Evolutionary conservation across 768 basidiomycete species (phyloP).

Genomic region (Suillus paluster): DNA sequence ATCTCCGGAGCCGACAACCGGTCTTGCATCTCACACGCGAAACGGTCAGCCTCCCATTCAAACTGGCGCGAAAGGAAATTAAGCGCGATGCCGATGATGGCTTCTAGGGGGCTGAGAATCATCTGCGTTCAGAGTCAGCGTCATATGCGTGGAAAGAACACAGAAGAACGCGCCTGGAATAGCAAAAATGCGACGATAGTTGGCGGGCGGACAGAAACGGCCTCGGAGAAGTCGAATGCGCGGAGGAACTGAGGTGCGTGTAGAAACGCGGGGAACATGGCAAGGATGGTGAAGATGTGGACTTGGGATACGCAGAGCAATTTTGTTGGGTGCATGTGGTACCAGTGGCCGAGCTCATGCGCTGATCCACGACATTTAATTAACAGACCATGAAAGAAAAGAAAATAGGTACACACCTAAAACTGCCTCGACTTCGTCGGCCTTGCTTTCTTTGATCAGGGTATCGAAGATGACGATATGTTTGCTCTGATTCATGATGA

Average conservation of each 20-base stretch:
- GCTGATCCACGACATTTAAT: constrained; percentile 44
- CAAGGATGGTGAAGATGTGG: constrained; percentile 86
- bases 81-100: constrained; percentile 71
- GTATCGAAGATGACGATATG: constrained; percentile 98
- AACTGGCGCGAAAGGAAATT: constrained; percentile 85
- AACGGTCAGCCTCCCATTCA: constrained; percentile 93
- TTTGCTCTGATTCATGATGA: constrained; percentile 60
- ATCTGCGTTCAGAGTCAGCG: constrained; percentile 48
- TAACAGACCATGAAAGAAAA: neutral
- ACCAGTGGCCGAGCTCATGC: constrained; percentile 98
- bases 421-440: constrained; percentile 97
- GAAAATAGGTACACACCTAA: constrained; percentile 48
- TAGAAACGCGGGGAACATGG: constrained; percentile 89
- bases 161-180: constrained; percentile 60
- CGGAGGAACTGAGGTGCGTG: constrained; percentile 77
- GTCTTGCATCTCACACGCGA: constrained; percentile 75
- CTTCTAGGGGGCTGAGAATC: constrained; percentile 81
- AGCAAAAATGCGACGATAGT: constrained; percentile 87
- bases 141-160: neutral
- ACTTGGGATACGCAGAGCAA: constrained; percentile 84
- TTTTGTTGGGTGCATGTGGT: constrained; percentile 87
- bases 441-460: constrained; percentile 86
- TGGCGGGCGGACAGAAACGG: constrained; percentile 67
- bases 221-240: constrained; percentile 79
- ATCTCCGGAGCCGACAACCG: constrained; percentile 51